Conservation (phyloP, 2,329 filamentous ascomycete genomes). For the Metarhizium robertsii region DNA sequence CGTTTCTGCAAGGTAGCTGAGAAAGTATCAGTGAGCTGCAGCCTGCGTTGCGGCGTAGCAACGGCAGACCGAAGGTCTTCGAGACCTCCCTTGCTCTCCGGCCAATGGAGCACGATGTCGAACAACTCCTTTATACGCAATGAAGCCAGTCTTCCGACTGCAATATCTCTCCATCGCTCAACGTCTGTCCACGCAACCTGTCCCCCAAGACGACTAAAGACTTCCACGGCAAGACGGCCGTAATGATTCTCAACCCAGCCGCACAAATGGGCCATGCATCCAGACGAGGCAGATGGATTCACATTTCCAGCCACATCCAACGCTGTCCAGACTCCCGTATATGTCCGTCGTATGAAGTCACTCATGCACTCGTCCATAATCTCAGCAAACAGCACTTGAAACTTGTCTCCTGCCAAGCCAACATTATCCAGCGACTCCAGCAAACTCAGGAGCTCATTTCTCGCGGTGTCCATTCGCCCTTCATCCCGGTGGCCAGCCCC, state of each 20-base stretch:
- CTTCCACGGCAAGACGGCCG: slow-evolving; percentile 52
- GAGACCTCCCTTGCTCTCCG: slow-evolving; percentile 59
- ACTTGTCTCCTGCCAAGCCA: slow-evolving; percentile 58
- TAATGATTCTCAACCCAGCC: slow-evolving; percentile 63
- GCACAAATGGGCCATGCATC: slow-evolving; percentile 49
- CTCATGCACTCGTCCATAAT: slow-evolving; percentile 59
- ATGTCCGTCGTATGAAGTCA: slow-evolving; percentile 51
- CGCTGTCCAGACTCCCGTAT: slow-evolving; percentile 50
- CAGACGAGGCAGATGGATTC: slow-evolving; percentile 10
- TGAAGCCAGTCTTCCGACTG: slow-evolving; percentile 56
- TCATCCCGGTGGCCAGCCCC: slow-evolving; percentile 3
- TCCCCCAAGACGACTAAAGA: slow-evolving; percentile 39
- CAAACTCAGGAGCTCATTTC: slow-evolving; percentile 43
- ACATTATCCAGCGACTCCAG: slow-evolving; percentile 52
- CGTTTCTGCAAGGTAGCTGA: slow-evolving; percentile 54
- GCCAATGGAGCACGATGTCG: slow-evolving; percentile 71
- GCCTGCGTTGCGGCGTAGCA: slow-evolving; percentile 56
- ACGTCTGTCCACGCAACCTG: slow-evolving; percentile 46
- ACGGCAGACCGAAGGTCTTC: slow-evolving; percentile 65
- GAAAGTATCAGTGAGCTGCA: slow-evolving; percentile 62
- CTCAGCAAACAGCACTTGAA: slow-evolving; percentile 63
- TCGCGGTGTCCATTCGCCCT: slow-evolving; percentile 27
- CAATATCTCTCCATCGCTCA: slow-evolving; percentile 62
- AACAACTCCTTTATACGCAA: slow-evolving; percentile 65
- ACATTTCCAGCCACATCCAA: slow-evolving; percentile 12